Evolutionary conservation across 495 filamentous ascomycete genomes (phyloP).

Genomic region (Podospora pseudoanserina): DNA sequence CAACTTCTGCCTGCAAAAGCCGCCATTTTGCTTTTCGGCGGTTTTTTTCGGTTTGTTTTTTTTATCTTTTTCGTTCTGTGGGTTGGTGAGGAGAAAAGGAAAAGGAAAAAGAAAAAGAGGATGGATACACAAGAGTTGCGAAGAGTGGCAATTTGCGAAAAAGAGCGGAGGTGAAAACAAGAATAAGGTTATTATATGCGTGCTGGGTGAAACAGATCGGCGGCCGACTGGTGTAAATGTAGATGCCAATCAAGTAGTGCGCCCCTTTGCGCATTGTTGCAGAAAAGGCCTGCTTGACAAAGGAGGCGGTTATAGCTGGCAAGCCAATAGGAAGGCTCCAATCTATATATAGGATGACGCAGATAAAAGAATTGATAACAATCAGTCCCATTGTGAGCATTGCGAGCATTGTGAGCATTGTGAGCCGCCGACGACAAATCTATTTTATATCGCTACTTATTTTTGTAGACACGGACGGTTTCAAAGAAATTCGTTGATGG

Average conservation of each 20-base stretch:
- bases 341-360: background rate
- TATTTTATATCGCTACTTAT: background rate
- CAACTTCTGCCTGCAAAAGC: conserved; percentile 38
- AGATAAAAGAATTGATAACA: background rate
- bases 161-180: background rate
- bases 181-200: background rate
- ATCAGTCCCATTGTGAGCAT: background rate
- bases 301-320: background rate
- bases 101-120: background rate
- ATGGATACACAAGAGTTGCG: too few species aligned
- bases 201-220: background rate
- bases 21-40: conserved; percentile 15
- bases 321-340: background rate
- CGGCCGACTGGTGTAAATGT: background rate
- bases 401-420: background rate
- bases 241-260: background rate
- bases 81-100: background rate
- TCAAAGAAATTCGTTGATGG: conserved; percentile 54
- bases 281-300: background rate
- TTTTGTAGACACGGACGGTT: background rate
- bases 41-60: too few species aligned
- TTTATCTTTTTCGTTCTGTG: too few species aligned
- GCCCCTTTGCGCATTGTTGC: too few species aligned
- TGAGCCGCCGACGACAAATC: background rate
- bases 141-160: too few species aligned